phyloP scores from a whole-genome alignment of 2,329 filamentous ascomycete genomes.

The Trichophyton rubrum region DNA sequence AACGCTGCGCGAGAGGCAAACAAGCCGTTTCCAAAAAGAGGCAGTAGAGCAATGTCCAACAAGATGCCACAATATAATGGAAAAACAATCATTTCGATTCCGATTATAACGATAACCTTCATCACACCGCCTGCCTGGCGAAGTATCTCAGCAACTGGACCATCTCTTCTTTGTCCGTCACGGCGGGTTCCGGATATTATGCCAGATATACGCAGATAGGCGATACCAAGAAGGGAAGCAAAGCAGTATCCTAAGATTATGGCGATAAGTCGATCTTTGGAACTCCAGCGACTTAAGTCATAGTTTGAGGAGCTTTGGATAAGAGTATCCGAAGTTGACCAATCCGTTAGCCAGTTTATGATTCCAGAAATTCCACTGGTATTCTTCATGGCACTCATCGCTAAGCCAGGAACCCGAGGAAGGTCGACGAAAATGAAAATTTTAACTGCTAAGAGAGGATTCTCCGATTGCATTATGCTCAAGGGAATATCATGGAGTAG shows the following conservation, averaged over 20 bases:
- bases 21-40: conserved; percentile 72
- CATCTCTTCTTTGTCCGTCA: conserved; percentile 51
- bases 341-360: conserved; percentile 18
- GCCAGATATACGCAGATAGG: conserved; percentile 65
- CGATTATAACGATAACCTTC: conserved; percentile 96
- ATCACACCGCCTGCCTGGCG: conserved; percentile 92
- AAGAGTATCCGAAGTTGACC: conserved; percentile 18
- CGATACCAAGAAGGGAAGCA: conserved; percentile 57
- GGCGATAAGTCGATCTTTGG: conserved; percentile 57
- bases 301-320: conserved; percentile 35
- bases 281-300: conserved; percentile 54
- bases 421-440: neutral
- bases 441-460: neutral
- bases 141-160: conserved; percentile 60
- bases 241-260: conserved; percentile 71
- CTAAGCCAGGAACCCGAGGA: conserved; percentile 8
- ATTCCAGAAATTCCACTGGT: conserved; percentile 8
- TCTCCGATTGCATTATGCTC: conserved; percentile 10
- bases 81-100: conserved; percentile 97
- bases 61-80: conserved; percentile 89
- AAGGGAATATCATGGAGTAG: conserved; percentile 29
- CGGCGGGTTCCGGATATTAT: conserved; percentile 49
- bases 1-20: conserved; percentile 67
- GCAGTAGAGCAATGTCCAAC: conserved; percentile 75
- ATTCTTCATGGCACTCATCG: conserved; percentile 16